Percentiles rank a stretch among this genome's conserved stretches.
Conservation (phyloP, 73 alveolate genomes). For the Blepharisma stoltei region DNA sequence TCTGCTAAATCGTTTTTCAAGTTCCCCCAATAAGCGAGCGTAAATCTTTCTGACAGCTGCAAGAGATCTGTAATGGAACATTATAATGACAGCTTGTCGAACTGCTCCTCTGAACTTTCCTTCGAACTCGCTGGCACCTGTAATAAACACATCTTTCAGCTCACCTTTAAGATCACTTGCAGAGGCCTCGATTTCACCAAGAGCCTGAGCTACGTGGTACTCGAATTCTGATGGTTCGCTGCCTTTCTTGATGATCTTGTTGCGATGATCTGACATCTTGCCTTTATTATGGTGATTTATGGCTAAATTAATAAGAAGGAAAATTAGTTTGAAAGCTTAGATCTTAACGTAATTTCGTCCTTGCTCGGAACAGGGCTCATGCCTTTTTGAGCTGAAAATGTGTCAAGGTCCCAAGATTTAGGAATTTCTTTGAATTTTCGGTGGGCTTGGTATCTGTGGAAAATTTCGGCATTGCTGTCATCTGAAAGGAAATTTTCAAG, state of each 20-base stretch:
- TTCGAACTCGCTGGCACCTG: slow-evolving; percentile 49
- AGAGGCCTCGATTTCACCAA: slow-evolving; percentile 34
- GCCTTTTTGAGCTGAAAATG: too few relatives aligned
- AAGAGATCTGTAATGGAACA: slow-evolving; percentile 51
- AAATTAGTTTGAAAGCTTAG: too few relatives aligned
- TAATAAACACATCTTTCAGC: slow-evolving; percentile 45
- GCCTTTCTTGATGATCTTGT: slow-evolving; percentile 17
- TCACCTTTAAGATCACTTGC: slow-evolving; percentile 49
- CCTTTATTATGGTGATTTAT: background rate
- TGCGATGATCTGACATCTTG: slow-evolving; percentile 24
- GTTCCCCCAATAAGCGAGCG: slow-evolving; percentile 47
- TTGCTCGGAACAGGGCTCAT: too few relatives aligned
- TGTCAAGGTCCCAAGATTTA: too few relatives aligned
- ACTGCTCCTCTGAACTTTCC: slow-evolving; percentile 33
- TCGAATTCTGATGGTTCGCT: slow-evolving; percentile 16
- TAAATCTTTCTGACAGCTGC: slow-evolving; percentile 47
- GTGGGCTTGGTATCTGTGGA: too few relatives aligned
- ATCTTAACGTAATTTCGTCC: too few relatives aligned
- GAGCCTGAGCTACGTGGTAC: slow-evolving; percentile 21
- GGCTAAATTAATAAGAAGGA: too few relatives aligned
- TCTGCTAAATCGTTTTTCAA: slow-evolving; percentile 49
- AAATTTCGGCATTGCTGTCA: too few relatives aligned
- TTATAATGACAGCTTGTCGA: slow-evolving; percentile 41
- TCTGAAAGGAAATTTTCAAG: too few relatives aligned
- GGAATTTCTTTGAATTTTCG: too few relatives aligned